Conservation (phyloP, 208 protist species). For the Crithidia mellificae region DNA sequence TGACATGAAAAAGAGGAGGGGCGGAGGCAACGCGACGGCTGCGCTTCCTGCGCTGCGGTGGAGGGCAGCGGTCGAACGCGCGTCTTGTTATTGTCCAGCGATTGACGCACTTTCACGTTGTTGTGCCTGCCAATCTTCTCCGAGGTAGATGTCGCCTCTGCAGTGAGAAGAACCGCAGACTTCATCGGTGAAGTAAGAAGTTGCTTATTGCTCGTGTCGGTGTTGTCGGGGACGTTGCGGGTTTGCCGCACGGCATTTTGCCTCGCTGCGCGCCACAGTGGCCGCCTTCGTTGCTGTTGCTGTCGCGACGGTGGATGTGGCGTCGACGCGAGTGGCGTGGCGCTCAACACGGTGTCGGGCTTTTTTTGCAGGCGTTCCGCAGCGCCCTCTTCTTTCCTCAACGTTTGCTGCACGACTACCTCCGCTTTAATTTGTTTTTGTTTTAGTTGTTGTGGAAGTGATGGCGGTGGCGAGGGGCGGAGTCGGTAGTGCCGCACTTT, state of each 20-base stretch:
- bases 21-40: neutral
- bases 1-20: no score
- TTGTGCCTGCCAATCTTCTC: neutral
- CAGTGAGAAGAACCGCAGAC: no score
- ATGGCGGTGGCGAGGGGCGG: neutral
- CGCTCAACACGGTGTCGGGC: no score
- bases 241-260: neutral
- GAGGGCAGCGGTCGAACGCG: neutral
- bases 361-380: no score
- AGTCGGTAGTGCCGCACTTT: conserved; percentile 3
- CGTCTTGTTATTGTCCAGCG: neutral
- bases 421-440: no score
- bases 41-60: neutral
- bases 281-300: neutral
- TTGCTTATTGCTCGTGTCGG: neutral
- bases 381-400: neutral
- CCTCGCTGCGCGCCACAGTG: neutral
- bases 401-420: neutral
- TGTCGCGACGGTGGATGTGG: neutral
- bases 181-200: no score
- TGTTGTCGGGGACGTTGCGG: neutral
- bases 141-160: no score
- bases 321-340: no score
- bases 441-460: neutral
- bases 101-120: no score